phyloP scores from a whole-genome alignment of 208 protist species.

The Angomonas desouzai region DNA sequence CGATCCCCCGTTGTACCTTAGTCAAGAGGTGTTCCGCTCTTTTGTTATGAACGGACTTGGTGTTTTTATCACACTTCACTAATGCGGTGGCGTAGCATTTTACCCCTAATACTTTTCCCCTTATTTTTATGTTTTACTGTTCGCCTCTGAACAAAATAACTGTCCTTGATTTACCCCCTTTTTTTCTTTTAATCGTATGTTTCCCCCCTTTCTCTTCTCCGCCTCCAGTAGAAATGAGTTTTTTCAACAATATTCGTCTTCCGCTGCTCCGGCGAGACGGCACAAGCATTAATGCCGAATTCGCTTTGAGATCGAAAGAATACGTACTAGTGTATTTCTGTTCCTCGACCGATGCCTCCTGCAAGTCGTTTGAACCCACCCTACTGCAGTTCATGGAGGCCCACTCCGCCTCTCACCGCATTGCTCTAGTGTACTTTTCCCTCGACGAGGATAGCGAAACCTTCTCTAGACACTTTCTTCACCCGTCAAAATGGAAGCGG shows the following conservation, averaged over 20 bases:
- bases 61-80: background rate
- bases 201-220: background rate
- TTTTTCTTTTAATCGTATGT: background rate
- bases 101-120: no score
- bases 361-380: slow-evolving; percentile 37
- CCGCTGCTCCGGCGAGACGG: slow-evolving; percentile 17
- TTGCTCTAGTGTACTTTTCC: slow-evolving; percentile 46
- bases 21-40: background rate
- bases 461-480: background rate
- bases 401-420: slow-evolving; percentile 14
- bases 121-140: no score
- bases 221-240: slow-evolving; percentile 2
- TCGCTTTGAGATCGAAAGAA: slow-evolving; percentile 18
- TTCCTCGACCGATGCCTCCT: slow-evolving; percentile 46
- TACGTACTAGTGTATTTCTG: slow-evolving; percentile 44
- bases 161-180: no score
- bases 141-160: no score
- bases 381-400: slow-evolving; percentile 25
- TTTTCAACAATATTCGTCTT: slow-evolving; percentile 15
- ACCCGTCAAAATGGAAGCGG: background rate
- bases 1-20: background rate
- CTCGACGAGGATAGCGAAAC: slow-evolving; percentile 25
- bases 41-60: background rate
- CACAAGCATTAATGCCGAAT: slow-evolving; percentile 9
- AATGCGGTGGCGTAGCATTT: no score